These are phyloP conservation scores for Mycena maculata DNA, from an alignment of 768 basidiomycete genomes.

Conservation along the genomic window DNA sequence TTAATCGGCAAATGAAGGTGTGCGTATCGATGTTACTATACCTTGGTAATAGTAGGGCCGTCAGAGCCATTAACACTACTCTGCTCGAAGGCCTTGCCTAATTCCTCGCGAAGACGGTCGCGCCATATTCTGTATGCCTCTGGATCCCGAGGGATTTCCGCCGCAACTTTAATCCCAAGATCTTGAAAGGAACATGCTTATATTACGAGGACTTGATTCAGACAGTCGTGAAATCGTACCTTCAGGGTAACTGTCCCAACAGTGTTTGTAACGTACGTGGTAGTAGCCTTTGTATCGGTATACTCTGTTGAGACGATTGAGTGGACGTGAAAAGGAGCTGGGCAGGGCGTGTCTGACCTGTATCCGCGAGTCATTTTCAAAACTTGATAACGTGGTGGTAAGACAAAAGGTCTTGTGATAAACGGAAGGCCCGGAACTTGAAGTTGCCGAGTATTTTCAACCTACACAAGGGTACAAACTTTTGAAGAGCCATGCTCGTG, in stretches of 20 bases:
- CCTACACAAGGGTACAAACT: too few relatives aligned
- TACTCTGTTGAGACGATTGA: constrained; percentile 18
- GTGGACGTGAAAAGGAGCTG: not conserved
- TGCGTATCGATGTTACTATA: not conserved
- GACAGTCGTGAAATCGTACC: not conserved
- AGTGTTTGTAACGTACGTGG: constrained; percentile 34
- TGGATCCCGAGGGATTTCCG: constrained; percentile 32
- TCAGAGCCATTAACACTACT: not conserved
- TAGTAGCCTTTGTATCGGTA: constrained; percentile 39
- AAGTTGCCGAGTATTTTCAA: too few relatives aligned
- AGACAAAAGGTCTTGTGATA: too few relatives aligned
- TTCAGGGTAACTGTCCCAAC: constrained; percentile 38
- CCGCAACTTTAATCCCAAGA: constrained; percentile 37
- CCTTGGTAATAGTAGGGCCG: not conserved
- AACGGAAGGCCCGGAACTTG: too few relatives aligned
- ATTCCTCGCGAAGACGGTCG: constrained; percentile 10
- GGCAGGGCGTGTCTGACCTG: not conserved
- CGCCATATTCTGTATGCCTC: constrained; percentile 33
- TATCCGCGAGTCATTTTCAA: constrained; percentile 34
- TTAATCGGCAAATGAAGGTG: not conserved
- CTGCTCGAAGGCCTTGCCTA: constrained; percentile 26
- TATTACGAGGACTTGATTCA: not conserved
- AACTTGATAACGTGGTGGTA: too few relatives aligned
- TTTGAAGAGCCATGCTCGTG: too few relatives aligned
- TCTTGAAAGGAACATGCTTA: not conserved